phyloP scores from a whole-genome alignment of 2,329 filamentous ascomycete genomes.

The Aspergillus sp. region DNA sequence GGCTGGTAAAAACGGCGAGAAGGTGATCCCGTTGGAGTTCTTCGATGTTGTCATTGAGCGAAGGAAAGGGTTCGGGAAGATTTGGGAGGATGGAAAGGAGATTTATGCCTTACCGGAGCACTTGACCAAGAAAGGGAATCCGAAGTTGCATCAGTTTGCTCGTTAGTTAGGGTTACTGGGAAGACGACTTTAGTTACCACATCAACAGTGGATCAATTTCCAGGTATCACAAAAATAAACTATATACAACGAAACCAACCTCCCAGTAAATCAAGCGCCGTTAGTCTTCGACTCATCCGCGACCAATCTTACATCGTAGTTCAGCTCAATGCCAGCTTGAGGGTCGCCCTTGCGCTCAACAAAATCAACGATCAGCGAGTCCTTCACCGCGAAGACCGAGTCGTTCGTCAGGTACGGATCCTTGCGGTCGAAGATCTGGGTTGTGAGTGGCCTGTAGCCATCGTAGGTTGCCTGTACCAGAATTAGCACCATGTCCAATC shows the following conservation, averaged over 20 bases:
- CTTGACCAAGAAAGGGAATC: conserved; percentile 40
- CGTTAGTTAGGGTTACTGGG: no score
- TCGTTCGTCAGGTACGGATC: conserved; percentile 63
- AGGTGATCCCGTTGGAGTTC: conserved; percentile 64
- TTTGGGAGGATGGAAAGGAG: conserved; percentile 61
- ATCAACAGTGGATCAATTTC: background rate
- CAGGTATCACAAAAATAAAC: background rate
- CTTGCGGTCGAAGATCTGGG: conserved; percentile 72
- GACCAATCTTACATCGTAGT: conserved; percentile 53
- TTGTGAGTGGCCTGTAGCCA: conserved; percentile 68
- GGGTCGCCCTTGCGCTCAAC: conserved; percentile 51
- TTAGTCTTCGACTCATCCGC: conserved; percentile 9
- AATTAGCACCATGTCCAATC: background rate
- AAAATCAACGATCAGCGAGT: conserved; percentile 59
- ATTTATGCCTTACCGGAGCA: conserved; percentile 49
- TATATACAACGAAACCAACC: background rate
- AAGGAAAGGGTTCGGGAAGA: conserved; percentile 67
- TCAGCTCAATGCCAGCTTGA: conserved; percentile 54
- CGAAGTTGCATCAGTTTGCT: conserved; percentile 23
- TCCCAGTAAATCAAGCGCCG: background rate
- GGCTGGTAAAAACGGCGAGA: conserved; percentile 33
- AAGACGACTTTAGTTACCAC: background rate
- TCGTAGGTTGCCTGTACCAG: conserved; percentile 38
- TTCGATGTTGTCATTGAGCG: conserved; percentile 75
- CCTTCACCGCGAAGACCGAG: conserved; percentile 61